Base-by-base conservation (phyloP, 441 rosid species). In the Omphalea diandra region DNA sequence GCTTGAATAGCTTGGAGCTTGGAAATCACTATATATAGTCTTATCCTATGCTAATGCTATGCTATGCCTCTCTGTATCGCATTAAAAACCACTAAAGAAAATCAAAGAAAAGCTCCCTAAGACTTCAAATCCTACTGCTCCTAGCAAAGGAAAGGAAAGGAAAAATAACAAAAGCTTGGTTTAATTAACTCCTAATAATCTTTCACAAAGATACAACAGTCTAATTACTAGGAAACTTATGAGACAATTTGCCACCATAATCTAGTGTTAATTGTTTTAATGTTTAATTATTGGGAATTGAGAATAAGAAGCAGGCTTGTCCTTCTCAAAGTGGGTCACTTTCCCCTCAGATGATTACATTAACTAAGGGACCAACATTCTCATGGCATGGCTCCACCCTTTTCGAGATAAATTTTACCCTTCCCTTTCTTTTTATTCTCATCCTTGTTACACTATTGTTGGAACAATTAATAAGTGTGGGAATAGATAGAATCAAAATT, bases 361-460 rank as follows among this genome's bases (percentile, higher is more conserved):
- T 69, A 76, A 59, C 73, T 11, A 63, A 74, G 78, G 77, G 73
- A 68, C 83, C 82, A 76, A 77, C 85, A 84, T 81, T 80, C 87
- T 72, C 78, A 77, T 77, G 80, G 78, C 58, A 68, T 74, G 66
- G 63, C 75, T 70, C 76, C 80, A 53, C 75, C 75, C 69, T 68
- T 76, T 74, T 67, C 66, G 22, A 62, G 40, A 50, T 63, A 35
- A 67, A 59, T 75, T 73, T 65, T 47, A 36, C 66, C 33, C 17
- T 44, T 41, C 67, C 52, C 52, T 50, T 63, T 46, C 54, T 75
- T 64, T 26, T 17, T n/a, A 3, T 17, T 20, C 43, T 22, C 20
- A 52, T 69, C 67, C 1, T 7, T 43, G 56, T 50, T 36, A 15
- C 49, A n/a, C n/a, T n/a, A n/a, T n/a, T n/a, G n/a, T n/a, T n/a